These are phyloP conservation scores for Incumbomyces lentus DNA, from an alignment of 2,329 filamentous ascomycete species.

Conservation along the genomic window DNA sequence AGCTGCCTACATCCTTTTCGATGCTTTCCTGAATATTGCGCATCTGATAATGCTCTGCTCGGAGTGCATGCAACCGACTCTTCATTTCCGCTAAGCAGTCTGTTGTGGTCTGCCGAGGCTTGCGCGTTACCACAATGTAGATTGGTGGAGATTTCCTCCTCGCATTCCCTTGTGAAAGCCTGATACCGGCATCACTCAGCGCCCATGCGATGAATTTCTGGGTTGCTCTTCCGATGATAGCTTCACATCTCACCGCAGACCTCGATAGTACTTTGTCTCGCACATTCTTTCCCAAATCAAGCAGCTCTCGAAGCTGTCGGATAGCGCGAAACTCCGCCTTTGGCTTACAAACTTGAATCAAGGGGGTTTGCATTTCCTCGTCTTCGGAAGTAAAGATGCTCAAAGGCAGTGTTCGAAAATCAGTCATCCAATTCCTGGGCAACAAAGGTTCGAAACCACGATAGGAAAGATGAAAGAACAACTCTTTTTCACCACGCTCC, in stretches of 20 bases:
- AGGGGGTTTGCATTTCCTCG: conserved; percentile 27
- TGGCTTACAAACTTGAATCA: conserved; percentile 34
- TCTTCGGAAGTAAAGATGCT: conserved; percentile 38
- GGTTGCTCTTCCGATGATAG: conserved; percentile 26
- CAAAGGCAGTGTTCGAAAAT: conserved; percentile 45
- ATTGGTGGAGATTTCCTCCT: conserved; percentile 31
- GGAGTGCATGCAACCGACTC: conserved; percentile 34
- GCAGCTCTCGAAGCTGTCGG: conserved; percentile 40
- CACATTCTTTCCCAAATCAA: conserved; percentile 41
- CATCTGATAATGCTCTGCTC: conserved; percentile 31
- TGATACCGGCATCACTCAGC: conserved; percentile 33
- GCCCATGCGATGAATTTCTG: conserved; percentile 45
- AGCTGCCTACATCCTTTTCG: conserved; percentile 5
- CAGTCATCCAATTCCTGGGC: conserved; percentile 41
- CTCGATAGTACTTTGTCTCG: conserved; percentile 38
- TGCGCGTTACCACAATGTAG: conserved; percentile 36
- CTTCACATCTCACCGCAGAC: conserved; percentile 20
- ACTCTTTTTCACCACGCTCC: conserved; percentile 41
- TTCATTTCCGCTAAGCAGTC: conserved; percentile 35
- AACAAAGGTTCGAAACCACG: conserved; percentile 48
- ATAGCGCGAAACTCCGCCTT: conserved; percentile 40
- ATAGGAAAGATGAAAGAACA: conserved; percentile 44
- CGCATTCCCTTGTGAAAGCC: conserved; percentile 19
- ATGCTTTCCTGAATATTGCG: conserved; percentile 15
- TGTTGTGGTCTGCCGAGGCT: conserved; percentile 29